Percentiles rank a stretch among this genome's conserved stretches.
Conservation (phyloP, 352 stramenopile species). For the Pelagophyceae sp. region DNA sequence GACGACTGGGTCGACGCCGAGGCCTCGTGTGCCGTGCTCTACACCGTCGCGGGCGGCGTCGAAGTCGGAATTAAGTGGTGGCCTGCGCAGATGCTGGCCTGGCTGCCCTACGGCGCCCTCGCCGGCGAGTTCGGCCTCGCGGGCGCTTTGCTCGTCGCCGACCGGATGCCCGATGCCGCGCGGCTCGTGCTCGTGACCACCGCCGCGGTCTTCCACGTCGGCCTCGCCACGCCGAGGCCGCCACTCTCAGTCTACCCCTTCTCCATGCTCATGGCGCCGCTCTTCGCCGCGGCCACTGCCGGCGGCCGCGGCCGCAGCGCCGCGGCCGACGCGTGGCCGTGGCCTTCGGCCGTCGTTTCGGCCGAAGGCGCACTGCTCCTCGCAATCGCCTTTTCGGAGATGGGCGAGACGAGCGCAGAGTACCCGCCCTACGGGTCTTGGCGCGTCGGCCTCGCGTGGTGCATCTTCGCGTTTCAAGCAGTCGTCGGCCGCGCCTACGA, state of each 20-base stretch:
- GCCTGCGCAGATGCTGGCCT: background rate
- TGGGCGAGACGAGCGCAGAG: no score
- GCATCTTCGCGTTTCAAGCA: background rate
- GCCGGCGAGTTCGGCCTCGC: background rate
- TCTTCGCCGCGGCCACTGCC: background rate
- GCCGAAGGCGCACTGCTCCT: background rate
- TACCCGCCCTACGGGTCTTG: slow-evolving; percentile 16
- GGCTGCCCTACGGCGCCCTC: background rate
- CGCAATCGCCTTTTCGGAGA: background rate
- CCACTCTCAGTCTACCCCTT: slow-evolving; percentile 10
- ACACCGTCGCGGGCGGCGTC: background rate
- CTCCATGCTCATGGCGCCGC: slow-evolving; percentile 7
- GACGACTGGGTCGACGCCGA: background rate
- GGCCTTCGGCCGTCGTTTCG: background rate
- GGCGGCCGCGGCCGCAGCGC: no score
- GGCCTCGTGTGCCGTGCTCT: background rate
- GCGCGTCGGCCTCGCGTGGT: background rate
- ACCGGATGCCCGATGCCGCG: background rate
- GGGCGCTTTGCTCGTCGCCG: background rate
- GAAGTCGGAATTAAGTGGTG: background rate
- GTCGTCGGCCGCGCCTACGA: background rate
- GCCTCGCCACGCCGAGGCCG: background rate
- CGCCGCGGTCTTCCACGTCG: background rate
- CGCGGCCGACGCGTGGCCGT: background rate
- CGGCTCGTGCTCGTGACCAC: background rate